Evolutionary conservation across 805 yeast species (phyloP).

Genomic region (Diddensiella santjacobensis): DNA sequence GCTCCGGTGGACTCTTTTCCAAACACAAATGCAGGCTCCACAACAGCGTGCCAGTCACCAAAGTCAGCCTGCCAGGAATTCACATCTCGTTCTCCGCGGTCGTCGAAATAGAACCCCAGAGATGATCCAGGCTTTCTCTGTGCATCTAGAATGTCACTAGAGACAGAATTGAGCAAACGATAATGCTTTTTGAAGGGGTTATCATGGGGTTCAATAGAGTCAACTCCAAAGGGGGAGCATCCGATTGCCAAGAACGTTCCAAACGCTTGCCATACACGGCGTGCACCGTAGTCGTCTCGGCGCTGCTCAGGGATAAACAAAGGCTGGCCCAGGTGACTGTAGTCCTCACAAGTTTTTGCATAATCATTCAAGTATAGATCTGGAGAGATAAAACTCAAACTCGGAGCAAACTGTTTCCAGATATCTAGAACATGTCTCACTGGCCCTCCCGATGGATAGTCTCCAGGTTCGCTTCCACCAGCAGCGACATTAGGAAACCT

Average conservation of each 20-base stretch:
- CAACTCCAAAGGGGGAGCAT: slow-evolving; percentile 21
- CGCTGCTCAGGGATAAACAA: slow-evolving; percentile 22
- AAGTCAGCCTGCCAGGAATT: slow-evolving; percentile 1
- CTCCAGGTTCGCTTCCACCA: slow-evolving; percentile 20
- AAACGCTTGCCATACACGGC: slow-evolving; percentile 15
- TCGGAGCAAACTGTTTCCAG: slow-evolving; percentile 14
- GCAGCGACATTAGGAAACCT: slow-evolving; percentile 8
- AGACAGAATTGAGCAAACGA: slow-evolving; percentile 10
- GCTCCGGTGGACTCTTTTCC: slow-evolving; percentile 16
- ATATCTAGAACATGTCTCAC: slow-evolving; percentile 16
- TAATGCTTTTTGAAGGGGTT: slow-evolving; percentile 15
- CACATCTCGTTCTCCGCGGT: slow-evolving; percentile 3
- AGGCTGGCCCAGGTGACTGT: slow-evolving; percentile 13
- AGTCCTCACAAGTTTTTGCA: slow-evolving; percentile 10
- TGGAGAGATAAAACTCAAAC: slow-evolving; percentile 16
- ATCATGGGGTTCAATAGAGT: slow-evolving; percentile 9
- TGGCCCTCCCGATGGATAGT: slow-evolving; percentile 22
- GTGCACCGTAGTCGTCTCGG: slow-evolving; percentile 21
- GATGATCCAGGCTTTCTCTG: slow-evolving; percentile 5
- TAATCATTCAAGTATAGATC: slow-evolving; percentile 19
- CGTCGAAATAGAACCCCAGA: slow-evolving; percentile 21
- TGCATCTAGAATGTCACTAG: slow-evolving; percentile 10
- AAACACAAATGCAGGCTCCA: slow-evolving; percentile 12
- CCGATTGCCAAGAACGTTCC: slow-evolving; percentile 19
- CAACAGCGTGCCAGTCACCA: slow-evolving; percentile 6